Percentiles rank a stretch among this genome's conserved stretches.
These are phyloP conservation scores for Aspergillus costaricaensis DNA, from an alignment of 2,329 filamentous ascomycete genomes.

Conservation along the genomic window DNA sequence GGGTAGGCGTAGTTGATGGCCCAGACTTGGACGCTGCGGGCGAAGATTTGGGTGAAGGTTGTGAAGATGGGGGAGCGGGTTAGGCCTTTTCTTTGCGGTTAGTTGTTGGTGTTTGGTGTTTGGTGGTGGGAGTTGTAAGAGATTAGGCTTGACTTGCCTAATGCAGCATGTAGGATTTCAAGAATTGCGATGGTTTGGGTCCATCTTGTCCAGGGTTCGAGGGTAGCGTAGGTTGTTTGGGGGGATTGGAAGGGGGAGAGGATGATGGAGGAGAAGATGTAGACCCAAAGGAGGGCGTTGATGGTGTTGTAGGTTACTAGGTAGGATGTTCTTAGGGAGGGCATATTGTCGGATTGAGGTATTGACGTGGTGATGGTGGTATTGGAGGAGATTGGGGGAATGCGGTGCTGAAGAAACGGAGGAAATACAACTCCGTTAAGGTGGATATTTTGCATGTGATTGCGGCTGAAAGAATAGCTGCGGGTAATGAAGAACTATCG, in stretches of 20 bases:
- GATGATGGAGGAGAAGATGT: constrained; percentile 24
- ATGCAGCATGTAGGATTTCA: constrained; percentile 31
- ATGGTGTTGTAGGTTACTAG: constrained; percentile 30
- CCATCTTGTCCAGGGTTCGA: constrained; percentile 29
- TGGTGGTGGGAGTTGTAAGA: not conserved
- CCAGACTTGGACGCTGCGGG: constrained; percentile 36
- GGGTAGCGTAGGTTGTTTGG: constrained; percentile 20
- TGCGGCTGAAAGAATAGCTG: not conserved
- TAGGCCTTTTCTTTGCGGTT: constrained; percentile 20
- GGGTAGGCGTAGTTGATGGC: constrained; percentile 32
- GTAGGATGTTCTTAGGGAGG: constrained; percentile 17
- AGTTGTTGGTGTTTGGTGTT: not conserved
- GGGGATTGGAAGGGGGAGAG: constrained; percentile 8
- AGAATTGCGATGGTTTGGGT: constrained; percentile 29
- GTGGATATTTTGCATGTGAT: not conserved
- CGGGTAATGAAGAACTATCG: too few species aligned
- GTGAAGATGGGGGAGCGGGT: constrained; percentile 32
- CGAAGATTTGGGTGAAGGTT: constrained; percentile 34
- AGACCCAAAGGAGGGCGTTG: constrained; percentile 28
- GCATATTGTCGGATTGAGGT: not conserved
- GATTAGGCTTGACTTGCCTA: constrained; percentile 16
- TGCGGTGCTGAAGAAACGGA: not conserved
- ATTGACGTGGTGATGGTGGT: not conserved
- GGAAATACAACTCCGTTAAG: not conserved
- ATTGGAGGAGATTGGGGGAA: not conserved